These are phyloP conservation scores for Leucoagaricus sp. DNA, from an alignment of 1,284 basidiomycete genomes.

Conservation along the genomic window DNA sequence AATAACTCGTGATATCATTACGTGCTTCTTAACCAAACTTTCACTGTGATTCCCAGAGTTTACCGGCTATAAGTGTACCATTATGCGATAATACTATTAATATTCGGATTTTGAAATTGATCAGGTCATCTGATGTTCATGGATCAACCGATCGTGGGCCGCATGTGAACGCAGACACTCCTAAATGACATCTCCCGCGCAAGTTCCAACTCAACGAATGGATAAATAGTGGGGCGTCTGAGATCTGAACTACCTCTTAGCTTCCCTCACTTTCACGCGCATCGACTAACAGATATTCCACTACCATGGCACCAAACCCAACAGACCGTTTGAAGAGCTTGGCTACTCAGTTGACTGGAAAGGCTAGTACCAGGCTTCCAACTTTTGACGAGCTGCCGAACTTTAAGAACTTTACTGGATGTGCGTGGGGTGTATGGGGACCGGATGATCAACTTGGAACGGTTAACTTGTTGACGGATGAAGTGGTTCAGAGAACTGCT, in stretches of 20 bases:
- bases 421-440: constrained; percentile 77
- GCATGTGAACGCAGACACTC: neutral
- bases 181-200: too few species aligned
- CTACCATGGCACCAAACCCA: constrained; percentile 1
- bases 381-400: constrained; percentile 62
- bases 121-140: constrained; percentile 1
- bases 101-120: neutral
- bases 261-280: too few species aligned
- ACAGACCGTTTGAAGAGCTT: constrained; percentile 30
- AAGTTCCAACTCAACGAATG: too few species aligned
- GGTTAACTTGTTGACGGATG: constrained; percentile 67
- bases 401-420: constrained; percentile 59
- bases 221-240: too few species aligned
- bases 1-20: too few species aligned
- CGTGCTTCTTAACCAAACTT: neutral
- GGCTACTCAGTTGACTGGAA: constrained; percentile 24
- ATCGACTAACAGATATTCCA: too few species aligned
- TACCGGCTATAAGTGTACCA: constrained; percentile 6
- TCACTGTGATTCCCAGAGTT: neutral
- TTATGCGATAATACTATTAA: constrained; percentile 11
- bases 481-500: constrained; percentile 61
- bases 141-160: too few species aligned
- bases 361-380: constrained; percentile 37
- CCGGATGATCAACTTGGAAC: constrained; percentile 70
- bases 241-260: too few species aligned